phyloP scores from a whole-genome alignment of 2,329 filamentous ascomycete species.

The Phialocephala sp. region DNA sequence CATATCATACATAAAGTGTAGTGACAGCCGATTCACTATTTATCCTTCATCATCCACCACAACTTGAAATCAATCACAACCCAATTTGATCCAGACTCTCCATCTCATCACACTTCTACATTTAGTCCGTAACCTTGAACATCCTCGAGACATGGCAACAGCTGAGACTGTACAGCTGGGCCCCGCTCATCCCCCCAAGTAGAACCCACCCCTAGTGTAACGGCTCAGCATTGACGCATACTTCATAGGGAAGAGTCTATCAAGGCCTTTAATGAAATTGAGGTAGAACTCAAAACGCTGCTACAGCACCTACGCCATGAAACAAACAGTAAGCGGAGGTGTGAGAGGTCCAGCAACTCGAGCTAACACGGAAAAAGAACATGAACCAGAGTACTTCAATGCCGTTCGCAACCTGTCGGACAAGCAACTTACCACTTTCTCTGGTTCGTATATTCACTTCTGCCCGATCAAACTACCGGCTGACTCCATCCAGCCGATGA shows the following conservation, averaged over 20 bases:
- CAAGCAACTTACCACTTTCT: slow-evolving; percentile 40
- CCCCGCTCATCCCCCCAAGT: slow-evolving; percentile 47
- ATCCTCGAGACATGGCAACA: slow-evolving; percentile 37
- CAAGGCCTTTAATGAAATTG: slow-evolving; percentile 54
- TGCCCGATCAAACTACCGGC: not conserved
- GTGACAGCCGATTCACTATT: too few relatives aligned
- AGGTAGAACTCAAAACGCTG: slow-evolving; percentile 56
- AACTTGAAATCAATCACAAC: too few relatives aligned
- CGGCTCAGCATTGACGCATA: not conserved
- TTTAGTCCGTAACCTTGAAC: not conserved
- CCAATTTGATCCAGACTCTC: too few relatives aligned
- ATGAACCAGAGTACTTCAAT: slow-evolving; percentile 61
- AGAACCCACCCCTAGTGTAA: slow-evolving; percentile 30
- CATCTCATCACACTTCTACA: not conserved
- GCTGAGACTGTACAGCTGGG: slow-evolving; percentile 59
- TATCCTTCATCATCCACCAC: too few relatives aligned
- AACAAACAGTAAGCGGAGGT: slow-evolving; percentile 48
- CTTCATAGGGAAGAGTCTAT: slow-evolving; percentile 54
- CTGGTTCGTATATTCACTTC: slow-evolving; percentile 35
- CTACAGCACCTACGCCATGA: slow-evolving; percentile 56
- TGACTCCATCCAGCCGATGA: slow-evolving; percentile 47
- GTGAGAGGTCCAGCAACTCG: not conserved
- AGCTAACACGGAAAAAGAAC: slow-evolving; percentile 46
- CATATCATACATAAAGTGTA: not conserved
- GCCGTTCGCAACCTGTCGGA: slow-evolving; percentile 45